Conservation (phyloP, 805 yeast genomes). For the Cyberlindnera mrakii region DNA sequence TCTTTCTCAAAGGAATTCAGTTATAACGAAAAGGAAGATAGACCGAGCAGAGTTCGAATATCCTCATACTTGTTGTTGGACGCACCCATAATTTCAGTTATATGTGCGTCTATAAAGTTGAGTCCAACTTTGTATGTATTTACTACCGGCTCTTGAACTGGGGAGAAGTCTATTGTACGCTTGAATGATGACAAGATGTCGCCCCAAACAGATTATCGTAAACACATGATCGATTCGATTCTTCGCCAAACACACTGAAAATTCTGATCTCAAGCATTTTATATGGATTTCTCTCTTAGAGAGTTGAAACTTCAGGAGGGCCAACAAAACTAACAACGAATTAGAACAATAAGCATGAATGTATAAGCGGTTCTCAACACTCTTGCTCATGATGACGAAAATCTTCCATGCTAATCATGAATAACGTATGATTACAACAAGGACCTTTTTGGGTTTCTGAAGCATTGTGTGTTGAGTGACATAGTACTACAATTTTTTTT, state of each 20-base stretch:
- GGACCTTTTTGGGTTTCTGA: slow-evolving; percentile 16
- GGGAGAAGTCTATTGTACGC: background rate
- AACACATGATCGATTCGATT: slow-evolving; percentile 24
- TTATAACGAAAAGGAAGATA: too few species aligned
- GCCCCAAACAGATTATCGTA: slow-evolving; percentile 26
- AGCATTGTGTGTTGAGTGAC: slow-evolving; percentile 3
- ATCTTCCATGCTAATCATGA: slow-evolving; percentile 25
- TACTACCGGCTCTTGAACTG: background rate
- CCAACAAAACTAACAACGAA: background rate
- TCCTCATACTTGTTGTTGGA: too few species aligned
- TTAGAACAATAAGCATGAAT: background rate
- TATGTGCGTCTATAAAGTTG: slow-evolving; percentile 7
- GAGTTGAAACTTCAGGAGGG: background rate
- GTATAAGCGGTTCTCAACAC: background rate
- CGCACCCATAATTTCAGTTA: too few species aligned
- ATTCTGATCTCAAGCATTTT: slow-evolving; percentile 18
- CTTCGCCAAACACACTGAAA: slow-evolving; percentile 28
- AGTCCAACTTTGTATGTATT: slow-evolving; percentile 14
- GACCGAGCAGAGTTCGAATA: too few species aligned
- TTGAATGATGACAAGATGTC: slow-evolving; percentile 22
- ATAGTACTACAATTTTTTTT: too few species aligned
- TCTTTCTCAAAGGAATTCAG: background rate
- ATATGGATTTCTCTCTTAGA: background rate
- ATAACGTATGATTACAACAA: slow-evolving; percentile 15
- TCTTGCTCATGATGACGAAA: slow-evolving; percentile 19